Conservation (phyloP, 495 filamentous ascomycete species). For the Lichina pygmaea region DNA sequence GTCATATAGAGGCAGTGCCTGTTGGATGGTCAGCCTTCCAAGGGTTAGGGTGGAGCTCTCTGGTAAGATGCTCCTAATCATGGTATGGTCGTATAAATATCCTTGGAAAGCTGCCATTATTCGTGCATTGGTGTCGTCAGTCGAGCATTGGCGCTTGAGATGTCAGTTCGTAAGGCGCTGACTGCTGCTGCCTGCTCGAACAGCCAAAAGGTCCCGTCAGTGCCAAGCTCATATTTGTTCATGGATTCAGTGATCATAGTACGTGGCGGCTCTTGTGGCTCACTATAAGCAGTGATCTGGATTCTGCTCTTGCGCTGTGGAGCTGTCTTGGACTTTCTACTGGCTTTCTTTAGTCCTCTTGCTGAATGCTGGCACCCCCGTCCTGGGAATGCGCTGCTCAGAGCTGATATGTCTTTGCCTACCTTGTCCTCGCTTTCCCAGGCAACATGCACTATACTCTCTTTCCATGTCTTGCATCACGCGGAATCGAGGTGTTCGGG, state of each 20-base stretch:
- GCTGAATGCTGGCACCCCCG: too few relatives aligned
- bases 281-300: too few relatives aligned
- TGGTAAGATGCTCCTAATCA: not conserved
- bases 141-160: too few relatives aligned
- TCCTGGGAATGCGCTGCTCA: not conserved
- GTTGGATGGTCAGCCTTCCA: too few relatives aligned
- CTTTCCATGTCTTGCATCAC: slow-evolving; percentile 37
- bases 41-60: not conserved
- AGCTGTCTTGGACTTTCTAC: too few relatives aligned
- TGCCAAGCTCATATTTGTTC: slow-evolving; percentile 51
- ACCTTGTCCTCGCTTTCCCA: slow-evolving; percentile 2
- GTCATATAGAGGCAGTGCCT: too few relatives aligned
- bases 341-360: too few relatives aligned
- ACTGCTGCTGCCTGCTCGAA: too few relatives aligned
- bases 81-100: not conserved
- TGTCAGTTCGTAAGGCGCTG: too few relatives aligned
- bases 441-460: slow-evolving; percentile 43
- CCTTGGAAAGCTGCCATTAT: too few relatives aligned
- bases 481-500: slow-evolving; percentile 41
- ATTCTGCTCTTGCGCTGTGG: too few relatives aligned
- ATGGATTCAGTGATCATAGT: slow-evolving; percentile 72
- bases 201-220: slow-evolving; percentile 16
- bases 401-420: not conserved
- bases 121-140: too few relatives aligned
- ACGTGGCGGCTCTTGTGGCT: not conserved